Evolutionary conservation across 768 basidiomycete species (phyloP).

Genomic region (Russula foetens): DNA sequence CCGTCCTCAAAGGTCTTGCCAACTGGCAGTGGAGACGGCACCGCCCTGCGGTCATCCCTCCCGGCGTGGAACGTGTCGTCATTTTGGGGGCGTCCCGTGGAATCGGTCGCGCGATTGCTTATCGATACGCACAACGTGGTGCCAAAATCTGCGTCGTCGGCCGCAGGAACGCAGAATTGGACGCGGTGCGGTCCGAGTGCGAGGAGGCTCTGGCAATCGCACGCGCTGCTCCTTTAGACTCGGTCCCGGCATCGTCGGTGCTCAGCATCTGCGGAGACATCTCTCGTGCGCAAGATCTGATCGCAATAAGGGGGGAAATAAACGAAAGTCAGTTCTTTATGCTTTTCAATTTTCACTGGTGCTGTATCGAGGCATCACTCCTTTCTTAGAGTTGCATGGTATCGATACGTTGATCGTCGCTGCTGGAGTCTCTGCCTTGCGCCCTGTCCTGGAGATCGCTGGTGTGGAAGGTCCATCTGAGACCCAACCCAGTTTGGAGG

Average conservation of each 20-base stretch:
- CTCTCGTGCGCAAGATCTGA: slow-evolving; percentile 56
- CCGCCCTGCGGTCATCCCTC: slow-evolving; percentile 33
- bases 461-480: slow-evolving; percentile 36
- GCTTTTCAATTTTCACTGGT: no score
- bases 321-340: slow-evolving; percentile 42
- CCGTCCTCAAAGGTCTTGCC: neutral
- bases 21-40: slow-evolving; percentile 7
- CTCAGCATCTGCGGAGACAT: slow-evolving; percentile 57
- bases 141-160: slow-evolving; percentile 71
- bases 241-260: slow-evolving; percentile 25
- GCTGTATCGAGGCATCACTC: neutral
- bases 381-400: slow-evolving; percentile 60
- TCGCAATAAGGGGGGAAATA: slow-evolving; percentile 45
- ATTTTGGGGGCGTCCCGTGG: slow-evolving; percentile 82
- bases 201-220: slow-evolving; percentile 22
- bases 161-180: slow-evolving; percentile 45
- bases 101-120: slow-evolving; percentile 65
- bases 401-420: slow-evolving; percentile 76
- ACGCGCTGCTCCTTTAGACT: no score
- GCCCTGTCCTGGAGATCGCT: slow-evolving; percentile 65
- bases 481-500: slow-evolving; percentile 40
- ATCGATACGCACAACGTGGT: slow-evolving; percentile 64
- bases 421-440: slow-evolving; percentile 79
- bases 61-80: slow-evolving; percentile 59
- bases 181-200: slow-evolving; percentile 58